Conservation (phyloP, 192 early-diverging fungal species). For the Linderina pennispora region DNA sequence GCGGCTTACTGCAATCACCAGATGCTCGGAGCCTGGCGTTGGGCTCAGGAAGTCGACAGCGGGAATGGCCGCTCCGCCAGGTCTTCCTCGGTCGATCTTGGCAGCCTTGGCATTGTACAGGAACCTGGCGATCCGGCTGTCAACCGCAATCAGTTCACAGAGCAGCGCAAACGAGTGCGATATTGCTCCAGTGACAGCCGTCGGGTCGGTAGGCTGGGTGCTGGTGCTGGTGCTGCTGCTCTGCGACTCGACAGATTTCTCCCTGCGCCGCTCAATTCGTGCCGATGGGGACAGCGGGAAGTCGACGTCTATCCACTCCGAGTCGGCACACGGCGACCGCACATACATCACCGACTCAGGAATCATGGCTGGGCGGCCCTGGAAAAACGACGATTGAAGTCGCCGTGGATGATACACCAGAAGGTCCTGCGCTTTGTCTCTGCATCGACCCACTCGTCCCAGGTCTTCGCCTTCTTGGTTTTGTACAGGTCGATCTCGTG, state of each 20-base stretch:
- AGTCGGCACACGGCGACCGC: conserved; percentile 40
- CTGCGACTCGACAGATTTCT: background rate
- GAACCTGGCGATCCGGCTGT: conserved; percentile 31
- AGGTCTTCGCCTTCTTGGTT: conserved; percentile 15
- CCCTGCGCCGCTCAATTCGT: too few species aligned
- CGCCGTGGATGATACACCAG: conserved; percentile 44
- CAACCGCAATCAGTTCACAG: conserved; percentile 41
- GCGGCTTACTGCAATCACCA: too few species aligned
- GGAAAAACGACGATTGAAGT: conserved; percentile 45
- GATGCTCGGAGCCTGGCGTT: too few species aligned
- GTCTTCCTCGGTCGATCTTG: too few species aligned
- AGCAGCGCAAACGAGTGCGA: conserved; percentile 46
- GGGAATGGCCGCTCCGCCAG: too few species aligned
- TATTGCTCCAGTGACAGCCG: conserved; percentile 18
- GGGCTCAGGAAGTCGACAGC: too few species aligned
- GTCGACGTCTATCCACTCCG: conserved; percentile 42
- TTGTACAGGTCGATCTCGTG: conserved; percentile 40
- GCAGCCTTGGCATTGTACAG: conserved; percentile 36
- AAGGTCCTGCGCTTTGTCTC: conserved; percentile 35
- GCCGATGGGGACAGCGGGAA: too few species aligned
- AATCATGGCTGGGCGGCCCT: conserved; percentile 38
- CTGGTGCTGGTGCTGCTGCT: conserved; percentile 16
- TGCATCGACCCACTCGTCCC: conserved; percentile 35
- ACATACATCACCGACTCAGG: conserved; percentile 40
- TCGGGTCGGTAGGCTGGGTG: conserved; percentile 10